These are phyloP conservation scores for Primulina tabacum DNA, from an alignment of 257 asterid species.

Conservation along the genomic window DNA sequence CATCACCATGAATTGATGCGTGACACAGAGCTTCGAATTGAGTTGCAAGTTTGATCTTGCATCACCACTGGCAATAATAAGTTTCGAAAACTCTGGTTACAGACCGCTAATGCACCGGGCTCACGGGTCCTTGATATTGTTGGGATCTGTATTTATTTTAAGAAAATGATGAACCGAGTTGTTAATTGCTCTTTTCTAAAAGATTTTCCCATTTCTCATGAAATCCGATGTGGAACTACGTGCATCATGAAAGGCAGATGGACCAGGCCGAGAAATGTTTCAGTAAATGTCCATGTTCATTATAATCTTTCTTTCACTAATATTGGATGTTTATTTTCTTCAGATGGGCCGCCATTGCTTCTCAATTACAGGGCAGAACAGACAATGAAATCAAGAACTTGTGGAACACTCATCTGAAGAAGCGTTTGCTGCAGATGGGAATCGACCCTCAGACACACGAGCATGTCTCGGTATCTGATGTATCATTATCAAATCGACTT, in stretches of 20 bases:
- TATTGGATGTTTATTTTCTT: neutral
- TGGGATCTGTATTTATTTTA: too few relatives aligned
- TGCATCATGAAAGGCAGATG: too few relatives aligned
- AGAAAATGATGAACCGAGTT: too few relatives aligned
- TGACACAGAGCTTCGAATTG: too few relatives aligned
- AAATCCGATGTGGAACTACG: too few relatives aligned
- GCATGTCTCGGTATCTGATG: conserved; percentile 35
- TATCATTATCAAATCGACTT: conserved; percentile 24
- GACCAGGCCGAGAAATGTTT: neutral
- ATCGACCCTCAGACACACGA: conserved; percentile 85
- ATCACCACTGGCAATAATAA: neutral
- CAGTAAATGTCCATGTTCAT: neutral
- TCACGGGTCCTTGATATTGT: too few relatives aligned
- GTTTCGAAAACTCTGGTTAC: too few relatives aligned
- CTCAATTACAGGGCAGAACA: conserved; percentile 86
- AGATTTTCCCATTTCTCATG: too few relatives aligned
- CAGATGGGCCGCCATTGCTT: conserved; percentile 96
- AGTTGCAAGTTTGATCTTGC: neutral
- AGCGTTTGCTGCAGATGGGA: conserved; percentile 68
- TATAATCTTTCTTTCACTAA: neutral
- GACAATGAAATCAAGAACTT: conserved; percentile 94
- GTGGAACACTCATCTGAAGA: conserved; percentile 94
- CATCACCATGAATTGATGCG: neutral
- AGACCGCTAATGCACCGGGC: too few relatives aligned
- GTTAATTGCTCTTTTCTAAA: too few relatives aligned